Base-by-base conservation (phyloP, 1,139 yeast species). In the Pneumocystis carinii region DNA sequence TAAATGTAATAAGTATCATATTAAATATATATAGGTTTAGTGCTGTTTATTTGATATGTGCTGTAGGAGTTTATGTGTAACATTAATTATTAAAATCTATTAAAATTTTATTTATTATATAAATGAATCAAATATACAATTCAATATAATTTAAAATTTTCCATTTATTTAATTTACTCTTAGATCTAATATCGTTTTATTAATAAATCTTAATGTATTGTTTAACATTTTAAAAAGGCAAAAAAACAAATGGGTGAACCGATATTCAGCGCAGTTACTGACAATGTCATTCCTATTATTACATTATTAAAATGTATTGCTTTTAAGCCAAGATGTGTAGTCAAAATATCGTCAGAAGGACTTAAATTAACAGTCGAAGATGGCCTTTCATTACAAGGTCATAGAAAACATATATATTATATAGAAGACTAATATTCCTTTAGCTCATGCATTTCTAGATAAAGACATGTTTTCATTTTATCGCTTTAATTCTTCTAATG, bases 51-150 rank as follows among this genome's bases (percentile, higher is more conserved):
- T 53, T 66, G n/a, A 59, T 67, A n/a, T 67, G 69, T 60, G 67
- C 69, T 19, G 66, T 65, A 29, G 68, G 69, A 10, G 68, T 67
- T 29, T 67, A 67, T 59, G 67, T 67, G 10, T 67, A 59, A 60
- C 5, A 48, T 48, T 17, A 5, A 41, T 17, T 48, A 24, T 19
- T 3, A 24, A 24, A 48, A 48, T 48, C 24, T 48, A 17, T 39
- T 39, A n/a, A 6, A 39, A n/a, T 39, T 39, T 17, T n/a, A 39
- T 17, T n/a, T 39, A 39, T 39, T 7, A n/a, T 3, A n/a, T 7
- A 19, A n/a, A 17, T 41, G 19, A 17, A 48, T 48, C n/a, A 24
- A 48, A 24, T 29, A 48, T 48, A 24, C 24, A 48, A 7, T 48
- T 48, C 15, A 48, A 48, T 48, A 3, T 48, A 48, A 6, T 15